Conservation (phyloP, 768 basidiomycete species). For the Suillus subluteus region DNA sequence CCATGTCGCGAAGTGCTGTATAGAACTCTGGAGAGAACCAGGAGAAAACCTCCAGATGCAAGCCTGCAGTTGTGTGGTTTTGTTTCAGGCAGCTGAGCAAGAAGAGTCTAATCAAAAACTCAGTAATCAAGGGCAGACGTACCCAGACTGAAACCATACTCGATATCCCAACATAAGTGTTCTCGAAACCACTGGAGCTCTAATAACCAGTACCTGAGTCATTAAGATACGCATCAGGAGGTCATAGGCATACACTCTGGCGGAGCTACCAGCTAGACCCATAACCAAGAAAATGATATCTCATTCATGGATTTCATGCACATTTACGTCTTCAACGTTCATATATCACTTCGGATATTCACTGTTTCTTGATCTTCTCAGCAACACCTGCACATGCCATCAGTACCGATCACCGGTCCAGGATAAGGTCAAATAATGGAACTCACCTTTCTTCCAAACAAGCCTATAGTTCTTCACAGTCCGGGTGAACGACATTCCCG, state of each 20-base stretch:
- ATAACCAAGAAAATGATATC: not conserved
- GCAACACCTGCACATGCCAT: constrained; percentile 15
- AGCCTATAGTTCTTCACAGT: constrained; percentile 66
- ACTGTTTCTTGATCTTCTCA: constrained; percentile 35
- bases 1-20: too few relatives aligned
- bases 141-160: too few relatives aligned
- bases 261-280: too few relatives aligned
- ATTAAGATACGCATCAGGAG: not conserved
- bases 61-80: too few relatives aligned
- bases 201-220: not conserved
- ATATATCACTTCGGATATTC: not conserved
- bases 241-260: not conserved
- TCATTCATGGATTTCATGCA: not conserved
- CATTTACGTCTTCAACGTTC: not conserved
- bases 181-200: too few relatives aligned
- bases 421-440: not conserved
- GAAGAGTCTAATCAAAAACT: too few relatives aligned
- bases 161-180: too few relatives aligned
- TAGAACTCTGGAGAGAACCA: too few relatives aligned
- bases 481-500: constrained; percentile 61
- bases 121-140: too few relatives aligned
- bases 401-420: not conserved
- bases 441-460: constrained; percentile 23
- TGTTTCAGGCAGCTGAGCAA: too few relatives aligned
- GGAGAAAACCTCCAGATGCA: too few relatives aligned